Conservation (phyloP, 176 grass and related monocot genomes). For the Lolium perenne region DNA sequence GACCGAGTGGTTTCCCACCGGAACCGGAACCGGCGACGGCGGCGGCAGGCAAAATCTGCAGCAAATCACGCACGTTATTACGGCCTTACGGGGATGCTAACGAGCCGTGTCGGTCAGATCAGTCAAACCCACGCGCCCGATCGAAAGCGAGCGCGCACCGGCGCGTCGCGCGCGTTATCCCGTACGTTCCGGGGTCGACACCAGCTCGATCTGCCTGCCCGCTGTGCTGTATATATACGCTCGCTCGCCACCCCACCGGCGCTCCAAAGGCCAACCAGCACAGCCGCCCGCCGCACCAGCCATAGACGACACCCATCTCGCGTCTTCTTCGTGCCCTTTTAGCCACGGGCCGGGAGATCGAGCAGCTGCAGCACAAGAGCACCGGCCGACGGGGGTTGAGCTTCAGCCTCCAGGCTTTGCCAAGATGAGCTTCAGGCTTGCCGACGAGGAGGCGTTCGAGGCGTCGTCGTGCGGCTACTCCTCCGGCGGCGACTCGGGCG, state of each 20-base stretch:
- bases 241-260: conserved; percentile 22
- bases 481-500: conserved; percentile 51
- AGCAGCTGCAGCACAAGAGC: no score
- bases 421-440: conserved; percentile 35
- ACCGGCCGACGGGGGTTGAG: no score
- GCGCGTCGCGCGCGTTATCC: conserved; percentile 14
- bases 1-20: neutral
- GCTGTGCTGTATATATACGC: neutral
- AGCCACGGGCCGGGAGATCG: neutral
- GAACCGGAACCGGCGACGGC: neutral
- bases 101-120: conserved; percentile 19
- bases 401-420: neutral
- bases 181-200: neutral
- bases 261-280: neutral
- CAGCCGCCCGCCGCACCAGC: neutral
- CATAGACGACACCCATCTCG: neutral
- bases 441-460: conserved; percentile 47
- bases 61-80: conserved; percentile 22
- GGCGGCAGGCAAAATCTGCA: neutral
- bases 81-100: no score
- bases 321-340: neutral
- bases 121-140: conserved; percentile 6
- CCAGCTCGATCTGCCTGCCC: neutral
- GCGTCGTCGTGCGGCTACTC: conserved; percentile 42
- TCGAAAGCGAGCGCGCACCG: conserved; percentile 22